Base-by-base conservation (phyloP, 2,329 filamentous ascomycete genomes). In the Nothophoma quercina region DNA sequence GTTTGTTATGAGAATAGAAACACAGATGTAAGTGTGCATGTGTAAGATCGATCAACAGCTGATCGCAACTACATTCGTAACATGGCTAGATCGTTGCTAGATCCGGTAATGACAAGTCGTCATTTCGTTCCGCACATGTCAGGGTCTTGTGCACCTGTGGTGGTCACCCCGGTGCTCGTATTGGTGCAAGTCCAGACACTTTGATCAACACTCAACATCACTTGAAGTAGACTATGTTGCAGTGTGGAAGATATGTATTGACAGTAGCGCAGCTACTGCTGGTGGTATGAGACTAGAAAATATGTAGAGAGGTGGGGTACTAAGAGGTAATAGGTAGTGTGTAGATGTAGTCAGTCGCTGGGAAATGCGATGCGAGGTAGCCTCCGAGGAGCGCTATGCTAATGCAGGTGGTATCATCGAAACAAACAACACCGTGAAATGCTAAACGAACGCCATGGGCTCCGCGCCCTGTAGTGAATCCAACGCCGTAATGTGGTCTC, bases 381-480 rank as follows among this genome's bases (percentile, higher is more conserved):
- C 45, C 40, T 36, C 44, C 28, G 10, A 30, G 33, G 34, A 44
- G 45, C 7, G 44, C 51, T 48, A 34, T 10, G 44, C 51, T 48
- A 34, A 55, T 49, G 51, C 51, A 52, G 36, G 58, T 67, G 64
- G 64, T 67, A 67, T 67, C 64, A 61, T 62, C 33, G 51, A 65
- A 64, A 60, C 56, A 58, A 46, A 55, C 56, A 67, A 65, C 63
- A 59, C 64, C 63, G 29, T n/a, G 39, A 64, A 66, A 67, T 67
- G 64, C 62, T 62, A 40, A 55, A 43, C 57, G 56, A 65, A 64
- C 58, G 58, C 58, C 62, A 47, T 42, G 57, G 54, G 48, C 54
- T 42, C 30, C 29, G 46, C 51, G 45, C 42, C 50, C 43, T 44
- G 43, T 48, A 47, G 15, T 52, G 50, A 47, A 43, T 42, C 50